Conservation (phyloP, 768 basidiomycete genomes). For the Fomitopsis pulvina region DNA sequence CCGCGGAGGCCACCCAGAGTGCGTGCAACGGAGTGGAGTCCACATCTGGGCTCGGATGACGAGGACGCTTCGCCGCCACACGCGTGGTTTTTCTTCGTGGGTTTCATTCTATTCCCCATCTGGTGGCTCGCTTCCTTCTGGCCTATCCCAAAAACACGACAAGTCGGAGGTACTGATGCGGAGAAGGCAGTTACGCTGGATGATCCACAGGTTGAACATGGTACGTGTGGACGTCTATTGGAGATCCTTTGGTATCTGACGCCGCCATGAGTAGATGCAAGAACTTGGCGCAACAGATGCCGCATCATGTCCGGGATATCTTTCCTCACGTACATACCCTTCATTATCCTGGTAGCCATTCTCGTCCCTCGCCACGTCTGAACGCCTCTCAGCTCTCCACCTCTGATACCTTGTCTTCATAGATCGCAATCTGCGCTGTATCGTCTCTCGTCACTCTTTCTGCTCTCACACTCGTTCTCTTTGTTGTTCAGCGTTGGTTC, state of each 20-base stretch:
- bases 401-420: not conserved
- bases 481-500: not conserved
- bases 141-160: constrained; percentile 57
- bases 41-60: constrained; percentile 50
- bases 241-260: constrained; percentile 1
- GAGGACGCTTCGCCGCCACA: constrained; percentile 47
- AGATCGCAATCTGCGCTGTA: constrained; percentile 2
- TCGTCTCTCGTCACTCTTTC: constrained; percentile 1
- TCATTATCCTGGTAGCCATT: constrained; percentile 66
- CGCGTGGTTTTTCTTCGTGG: constrained; percentile 74
- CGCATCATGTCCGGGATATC: constrained; percentile 66
- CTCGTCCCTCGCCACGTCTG: constrained; percentile 33
- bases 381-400: not conserved
- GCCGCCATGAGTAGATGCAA: constrained; percentile 48
- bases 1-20: constrained; percentile 58
- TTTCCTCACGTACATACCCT: constrained; percentile 70
- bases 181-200: constrained; percentile 72
- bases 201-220: constrained; percentile 74
- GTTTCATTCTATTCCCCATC: constrained; percentile 55
- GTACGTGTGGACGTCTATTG: constrained; percentile 33
- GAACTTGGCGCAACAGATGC: constrained; percentile 69
- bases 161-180: constrained; percentile 44
- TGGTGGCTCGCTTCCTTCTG: constrained; percentile 57
- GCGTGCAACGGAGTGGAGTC: constrained; percentile 55
- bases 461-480: constrained; percentile 1